Conservation (phyloP, 345 rosid species). For the Rhodomyrtus tomentosa region DNA sequence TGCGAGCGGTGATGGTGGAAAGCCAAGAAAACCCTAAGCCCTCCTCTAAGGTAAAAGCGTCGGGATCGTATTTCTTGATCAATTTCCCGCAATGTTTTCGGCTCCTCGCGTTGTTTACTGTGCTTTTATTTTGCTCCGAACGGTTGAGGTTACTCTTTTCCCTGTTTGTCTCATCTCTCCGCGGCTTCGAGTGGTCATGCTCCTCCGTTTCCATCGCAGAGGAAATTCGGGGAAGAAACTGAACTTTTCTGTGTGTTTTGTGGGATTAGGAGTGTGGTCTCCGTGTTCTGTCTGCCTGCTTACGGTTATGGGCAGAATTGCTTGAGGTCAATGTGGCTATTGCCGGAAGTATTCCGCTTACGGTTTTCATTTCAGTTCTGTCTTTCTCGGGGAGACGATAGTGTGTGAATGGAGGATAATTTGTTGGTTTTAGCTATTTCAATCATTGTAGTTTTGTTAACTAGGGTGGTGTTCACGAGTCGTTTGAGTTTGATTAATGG, state of each 20-base stretch:
- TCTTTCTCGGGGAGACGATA: neutral
- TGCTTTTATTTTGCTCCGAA: too few species aligned
- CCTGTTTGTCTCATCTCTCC: too few species aligned
- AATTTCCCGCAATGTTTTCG: too few species aligned
- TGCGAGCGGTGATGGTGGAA: slow-evolving; percentile 1
- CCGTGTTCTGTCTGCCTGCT: neutral
- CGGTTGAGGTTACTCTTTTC: too few species aligned
- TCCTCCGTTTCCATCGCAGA: neutral
- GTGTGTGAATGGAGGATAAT: neutral
- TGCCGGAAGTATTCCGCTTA: neutral
- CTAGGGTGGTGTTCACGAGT: neutral
- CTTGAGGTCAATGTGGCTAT: neutral
- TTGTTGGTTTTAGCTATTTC: neutral
- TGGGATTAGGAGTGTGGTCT: neutral
- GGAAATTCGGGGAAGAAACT: neutral
- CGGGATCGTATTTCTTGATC: neutral
- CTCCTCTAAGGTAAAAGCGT: slow-evolving; percentile 5
- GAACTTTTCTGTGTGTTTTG: fast-evolving
- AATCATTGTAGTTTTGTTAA: neutral
- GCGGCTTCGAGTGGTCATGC: too few species aligned
- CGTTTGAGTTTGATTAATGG: neutral
- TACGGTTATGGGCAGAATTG: neutral
- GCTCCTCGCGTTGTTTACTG: too few species aligned
- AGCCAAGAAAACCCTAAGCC: slow-evolving; percentile 11
- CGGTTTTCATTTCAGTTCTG: neutral